Conservation (phyloP, 2,329 filamentous ascomycete genomes). For the Ceratocystis cubensis region DNA sequence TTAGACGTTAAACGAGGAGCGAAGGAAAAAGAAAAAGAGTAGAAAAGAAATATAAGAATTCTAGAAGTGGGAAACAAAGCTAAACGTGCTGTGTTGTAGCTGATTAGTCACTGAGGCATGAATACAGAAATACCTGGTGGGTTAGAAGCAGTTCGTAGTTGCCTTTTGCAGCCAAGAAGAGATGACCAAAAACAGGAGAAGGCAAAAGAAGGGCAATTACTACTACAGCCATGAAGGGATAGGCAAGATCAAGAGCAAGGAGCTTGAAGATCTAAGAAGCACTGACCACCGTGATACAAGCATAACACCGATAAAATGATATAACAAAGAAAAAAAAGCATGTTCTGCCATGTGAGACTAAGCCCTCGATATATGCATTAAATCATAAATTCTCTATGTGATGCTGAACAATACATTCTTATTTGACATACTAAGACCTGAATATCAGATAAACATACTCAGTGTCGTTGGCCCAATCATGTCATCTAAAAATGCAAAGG, state of each 20-base stretch:
- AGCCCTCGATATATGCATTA: constrained; percentile 10
- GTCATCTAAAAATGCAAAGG: not conserved
- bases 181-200: not conserved
- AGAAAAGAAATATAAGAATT: not conserved
- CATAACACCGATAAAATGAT: not conserved
- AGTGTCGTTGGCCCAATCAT: not conserved
- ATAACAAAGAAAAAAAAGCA: not conserved
- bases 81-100: not conserved
- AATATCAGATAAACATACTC: not conserved
- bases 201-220: not conserved
- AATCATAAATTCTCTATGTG: constrained; percentile 11
- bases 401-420: not conserved
- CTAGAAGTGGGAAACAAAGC: not conserved
- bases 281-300: not conserved
- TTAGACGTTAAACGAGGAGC: not conserved
- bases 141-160: not conserved
- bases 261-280: constrained; percentile 3
- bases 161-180: not conserved
- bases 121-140: not conserved
- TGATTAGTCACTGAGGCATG: not conserved
- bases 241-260: not conserved
- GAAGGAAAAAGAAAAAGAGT: not conserved
- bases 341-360: not conserved
- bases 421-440: not conserved
- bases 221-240: not conserved